These are phyloP conservation scores for Solanum chmielewskii DNA, from an alignment of 257 asterid genomes.

Conservation along the genomic window DNA sequence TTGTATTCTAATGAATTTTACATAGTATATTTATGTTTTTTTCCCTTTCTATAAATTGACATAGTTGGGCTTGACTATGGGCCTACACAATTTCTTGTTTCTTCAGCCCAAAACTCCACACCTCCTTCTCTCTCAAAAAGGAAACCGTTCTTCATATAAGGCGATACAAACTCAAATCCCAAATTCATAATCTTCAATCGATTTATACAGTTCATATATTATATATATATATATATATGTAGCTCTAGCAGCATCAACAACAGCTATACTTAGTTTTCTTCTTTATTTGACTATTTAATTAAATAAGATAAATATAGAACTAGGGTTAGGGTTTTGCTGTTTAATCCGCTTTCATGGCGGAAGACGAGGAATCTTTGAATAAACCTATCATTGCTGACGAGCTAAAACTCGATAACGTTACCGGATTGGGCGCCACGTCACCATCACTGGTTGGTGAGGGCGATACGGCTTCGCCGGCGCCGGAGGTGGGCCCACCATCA, in stretches of 20 bases:
- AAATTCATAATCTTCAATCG: not conserved
- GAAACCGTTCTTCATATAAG: not conserved
- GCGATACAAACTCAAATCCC: not conserved
- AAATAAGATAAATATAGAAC: not conserved
- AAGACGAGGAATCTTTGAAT: not conserved
- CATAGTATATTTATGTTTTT: too few relatives aligned
- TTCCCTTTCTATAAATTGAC: too few relatives aligned
- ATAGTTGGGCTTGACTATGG: not conserved
- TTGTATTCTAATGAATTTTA: not conserved
- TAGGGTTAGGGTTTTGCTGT: constrained; percentile 1
- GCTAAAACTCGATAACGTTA: not conserved
- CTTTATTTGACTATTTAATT: not conserved
- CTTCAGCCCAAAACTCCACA: not conserved
- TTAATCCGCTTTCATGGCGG: not conserved
- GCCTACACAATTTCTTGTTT: not conserved
- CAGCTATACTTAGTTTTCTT: not conserved
- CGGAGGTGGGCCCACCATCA: not conserved
- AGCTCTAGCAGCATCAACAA: not conserved
- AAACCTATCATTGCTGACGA: not conserved
- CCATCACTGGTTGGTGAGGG: not conserved
- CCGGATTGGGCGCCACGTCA: not conserved
- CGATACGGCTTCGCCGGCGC: not conserved
- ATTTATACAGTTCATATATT: not conserved
- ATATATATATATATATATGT: not conserved
- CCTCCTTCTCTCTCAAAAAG: not conserved